phyloP scores from a whole-genome alignment of 768 basidiomycete species.

The Coprinellus aureogranulatus region DNA sequence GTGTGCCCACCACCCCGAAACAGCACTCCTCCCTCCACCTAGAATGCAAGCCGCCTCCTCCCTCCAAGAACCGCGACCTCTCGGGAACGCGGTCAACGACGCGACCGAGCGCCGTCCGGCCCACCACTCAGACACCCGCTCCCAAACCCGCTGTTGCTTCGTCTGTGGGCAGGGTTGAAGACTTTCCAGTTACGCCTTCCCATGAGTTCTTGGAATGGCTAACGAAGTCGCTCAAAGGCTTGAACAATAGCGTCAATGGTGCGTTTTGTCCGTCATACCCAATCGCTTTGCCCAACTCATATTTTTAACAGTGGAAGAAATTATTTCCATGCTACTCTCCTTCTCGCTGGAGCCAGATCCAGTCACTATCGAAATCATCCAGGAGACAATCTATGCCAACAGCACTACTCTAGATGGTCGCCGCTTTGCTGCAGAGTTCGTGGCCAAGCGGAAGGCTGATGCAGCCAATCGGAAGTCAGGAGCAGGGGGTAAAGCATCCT shows the following conservation, averaged over 20 bases:
- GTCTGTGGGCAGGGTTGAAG: slow-evolving; percentile 50
- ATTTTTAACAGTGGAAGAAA: slow-evolving; percentile 79
- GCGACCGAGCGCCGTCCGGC: slow-evolving; percentile 36
- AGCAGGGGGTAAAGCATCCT: slow-evolving; percentile 31
- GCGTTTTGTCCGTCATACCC: slow-evolving; percentile 16
- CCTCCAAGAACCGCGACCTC: too few relatives aligned
- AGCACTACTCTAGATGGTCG: slow-evolving; percentile 94
- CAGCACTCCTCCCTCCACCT: too few relatives aligned
- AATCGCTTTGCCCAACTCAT: slow-evolving; percentile 2
- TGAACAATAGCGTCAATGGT: slow-evolving; percentile 74
- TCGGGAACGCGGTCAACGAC: slow-evolving; percentile 31
- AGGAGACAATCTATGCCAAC: slow-evolving; percentile 91
- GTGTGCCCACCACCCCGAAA: too few relatives aligned
- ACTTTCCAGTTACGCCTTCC: slow-evolving; percentile 66
- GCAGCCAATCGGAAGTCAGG: slow-evolving; percentile 54
- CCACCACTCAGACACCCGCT: slow-evolving; percentile 34
- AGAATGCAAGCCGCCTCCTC: too few relatives aligned
- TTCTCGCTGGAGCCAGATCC: slow-evolving; percentile 90
- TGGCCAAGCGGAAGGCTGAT: slow-evolving; percentile 83
- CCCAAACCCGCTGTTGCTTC: slow-evolving; percentile 28
- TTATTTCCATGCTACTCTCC: slow-evolving; percentile 90
- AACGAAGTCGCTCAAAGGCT: slow-evolving; percentile 76
- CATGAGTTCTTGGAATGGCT: slow-evolving; percentile 93
- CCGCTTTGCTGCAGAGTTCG: slow-evolving; percentile 91
- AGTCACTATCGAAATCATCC: slow-evolving; percentile 86